A percentile compares a stretch with the other conserved stretches of the same genome.
Conservation (phyloP, 148 eudicot species). For the Rhododendron kiyosumense region DNA sequence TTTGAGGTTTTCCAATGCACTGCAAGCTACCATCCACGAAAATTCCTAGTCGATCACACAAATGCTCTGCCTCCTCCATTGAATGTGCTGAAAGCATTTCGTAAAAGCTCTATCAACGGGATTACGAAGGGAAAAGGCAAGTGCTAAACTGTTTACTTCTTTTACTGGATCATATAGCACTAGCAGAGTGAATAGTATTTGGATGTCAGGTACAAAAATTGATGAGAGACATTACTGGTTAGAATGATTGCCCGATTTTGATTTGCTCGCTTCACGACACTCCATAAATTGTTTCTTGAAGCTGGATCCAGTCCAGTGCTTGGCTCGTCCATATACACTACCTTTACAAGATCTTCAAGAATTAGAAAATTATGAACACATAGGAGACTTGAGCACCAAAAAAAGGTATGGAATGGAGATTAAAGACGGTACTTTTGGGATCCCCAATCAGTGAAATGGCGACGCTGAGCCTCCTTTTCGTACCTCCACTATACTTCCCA, state of each 20-base stretch:
- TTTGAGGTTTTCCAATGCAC: conserved; percentile 79
- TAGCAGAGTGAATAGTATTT: not conserved
- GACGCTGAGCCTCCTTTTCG: conserved; percentile 95
- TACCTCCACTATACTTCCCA: conserved; percentile 89
- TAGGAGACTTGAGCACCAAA: not conserved
- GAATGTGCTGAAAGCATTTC: conserved; percentile 62
- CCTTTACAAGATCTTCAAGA: conserved; percentile 33
- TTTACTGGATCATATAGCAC: not conserved
- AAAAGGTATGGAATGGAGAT: conserved; percentile 2
- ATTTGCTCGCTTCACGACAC: conserved; percentile 78
- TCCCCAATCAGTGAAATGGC: conserved; percentile 90
- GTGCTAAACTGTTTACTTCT: not conserved
- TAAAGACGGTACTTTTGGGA: conserved; percentile 55
- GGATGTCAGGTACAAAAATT: not conserved
- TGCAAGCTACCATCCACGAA: conserved; percentile 86
- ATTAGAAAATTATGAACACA: not conserved
- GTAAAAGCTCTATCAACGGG: conserved; percentile 1
- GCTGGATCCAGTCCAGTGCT: conserved; percentile 96
- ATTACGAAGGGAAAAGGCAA: not conserved
- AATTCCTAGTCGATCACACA: conserved; percentile 84
- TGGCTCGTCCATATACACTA: conserved; percentile 96
- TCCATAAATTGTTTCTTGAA: conserved; percentile 85
- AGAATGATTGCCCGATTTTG: conserved; percentile 82
- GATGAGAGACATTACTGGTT: conserved; percentile 44
- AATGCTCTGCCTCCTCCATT: conserved; percentile 89